These are phyloP conservation scores for Metschnikowia gelsemii DNA, from an alignment of 805 yeast genomes.

Conservation along the genomic window DNA sequence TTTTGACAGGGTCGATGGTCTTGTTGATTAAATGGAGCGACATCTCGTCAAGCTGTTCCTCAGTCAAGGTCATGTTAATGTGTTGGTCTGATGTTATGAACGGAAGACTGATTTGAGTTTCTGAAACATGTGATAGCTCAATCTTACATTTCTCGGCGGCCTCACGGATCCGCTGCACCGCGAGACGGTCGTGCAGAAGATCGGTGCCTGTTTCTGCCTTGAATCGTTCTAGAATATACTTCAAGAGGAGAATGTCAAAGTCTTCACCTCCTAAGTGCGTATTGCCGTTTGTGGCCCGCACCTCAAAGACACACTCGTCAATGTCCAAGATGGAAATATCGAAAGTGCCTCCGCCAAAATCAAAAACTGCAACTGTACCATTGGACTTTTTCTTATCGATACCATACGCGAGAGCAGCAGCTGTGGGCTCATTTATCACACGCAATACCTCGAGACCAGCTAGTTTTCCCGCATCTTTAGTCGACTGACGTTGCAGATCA, in stretches of 20 bases:
- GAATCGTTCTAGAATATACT: conserved; percentile 58
- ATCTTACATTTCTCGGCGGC: conserved; percentile 79
- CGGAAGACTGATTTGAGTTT: conserved; percentile 66
- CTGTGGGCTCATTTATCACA: conserved; percentile 79
- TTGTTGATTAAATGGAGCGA: conserved; percentile 63
- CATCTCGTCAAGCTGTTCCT: conserved; percentile 66
- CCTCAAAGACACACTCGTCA: conserved; percentile 80
- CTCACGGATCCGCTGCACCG: conserved; percentile 74
- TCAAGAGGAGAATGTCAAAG: conserved; percentile 65
- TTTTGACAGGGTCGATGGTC: conserved; percentile 71
- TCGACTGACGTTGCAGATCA: conserved; percentile 79
- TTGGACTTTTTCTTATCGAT: conserved; percentile 57
- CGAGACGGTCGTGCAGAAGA: conserved; percentile 49
- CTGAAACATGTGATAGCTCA: conserved; percentile 63
- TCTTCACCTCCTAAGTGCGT: conserved; percentile 88
- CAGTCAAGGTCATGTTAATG: conserved; percentile 56
- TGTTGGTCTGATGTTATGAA: conserved; percentile 64
- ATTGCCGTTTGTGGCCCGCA: conserved; percentile 79
- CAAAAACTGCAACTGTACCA: conserved; percentile 61
- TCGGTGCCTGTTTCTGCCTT: conserved; percentile 51
- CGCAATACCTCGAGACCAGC: conserved; percentile 76
- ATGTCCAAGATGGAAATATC: conserved; percentile 77
- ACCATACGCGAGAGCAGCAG: conserved; percentile 97
- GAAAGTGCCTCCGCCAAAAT: conserved; percentile 84
- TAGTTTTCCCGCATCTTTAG: conserved; percentile 73